Conservation (phyloP, 176 grass and related monocot genomes). For the Carex parvula region DNA sequence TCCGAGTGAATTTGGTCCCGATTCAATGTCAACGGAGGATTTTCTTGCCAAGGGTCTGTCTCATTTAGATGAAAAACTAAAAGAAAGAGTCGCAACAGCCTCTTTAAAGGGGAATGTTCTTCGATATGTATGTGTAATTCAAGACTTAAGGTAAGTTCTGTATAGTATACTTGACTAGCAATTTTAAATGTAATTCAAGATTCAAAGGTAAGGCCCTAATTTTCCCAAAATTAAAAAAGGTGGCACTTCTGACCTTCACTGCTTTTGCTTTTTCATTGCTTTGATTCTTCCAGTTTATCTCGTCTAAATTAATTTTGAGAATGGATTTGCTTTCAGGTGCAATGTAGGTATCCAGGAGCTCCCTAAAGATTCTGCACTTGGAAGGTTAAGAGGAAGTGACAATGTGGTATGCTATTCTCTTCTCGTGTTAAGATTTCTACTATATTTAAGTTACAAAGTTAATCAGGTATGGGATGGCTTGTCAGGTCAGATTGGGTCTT, state of each 20-base stretch:
- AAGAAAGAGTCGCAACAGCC: conserved; percentile 61
- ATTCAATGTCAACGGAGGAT: conserved; percentile 49
- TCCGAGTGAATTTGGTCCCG: conserved; percentile 67
- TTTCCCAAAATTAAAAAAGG: not conserved
- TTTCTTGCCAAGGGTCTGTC: conserved; percentile 62
- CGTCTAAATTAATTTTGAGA: not conserved
- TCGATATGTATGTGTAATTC: conserved; percentile 70
- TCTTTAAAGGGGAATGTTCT: conserved; percentile 80
- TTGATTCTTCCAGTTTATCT: not conserved
- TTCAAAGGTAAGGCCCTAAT: conserved; percentile 33
- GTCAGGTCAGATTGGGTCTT: not conserved
- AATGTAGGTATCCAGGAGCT: conserved; percentile 75
- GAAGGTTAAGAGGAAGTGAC: conserved; percentile 92
- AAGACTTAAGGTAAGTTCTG: conserved; percentile 41
- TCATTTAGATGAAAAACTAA: conserved; percentile 63
- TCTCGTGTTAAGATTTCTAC: not conserved
- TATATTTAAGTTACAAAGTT: not conserved
- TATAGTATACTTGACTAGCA: not conserved
- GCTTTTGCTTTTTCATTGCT: not conserved
- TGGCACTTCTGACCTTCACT: not conserved
- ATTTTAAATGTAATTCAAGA: conserved; percentile 32
- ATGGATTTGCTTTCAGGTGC: conserved; percentile 45
- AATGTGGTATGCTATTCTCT: conserved; percentile 64
- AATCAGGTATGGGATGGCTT: not conserved
- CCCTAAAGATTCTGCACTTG: conserved; percentile 75